Base-by-base conservation (phyloP, 257 asterid genomes). In the Przewalskia tangutica region DNA sequence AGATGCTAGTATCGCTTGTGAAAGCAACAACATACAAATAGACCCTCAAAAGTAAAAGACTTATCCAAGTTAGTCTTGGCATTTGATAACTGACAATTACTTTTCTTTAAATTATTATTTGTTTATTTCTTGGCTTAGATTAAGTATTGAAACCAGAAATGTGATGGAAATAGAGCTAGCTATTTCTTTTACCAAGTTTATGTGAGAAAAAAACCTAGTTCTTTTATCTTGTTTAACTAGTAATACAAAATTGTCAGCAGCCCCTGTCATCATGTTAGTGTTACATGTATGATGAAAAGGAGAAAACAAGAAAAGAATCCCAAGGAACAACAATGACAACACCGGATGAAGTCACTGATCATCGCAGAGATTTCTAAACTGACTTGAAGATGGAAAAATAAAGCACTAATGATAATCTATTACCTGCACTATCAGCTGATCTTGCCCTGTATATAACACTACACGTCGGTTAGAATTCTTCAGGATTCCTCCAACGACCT, bases 251-350 rank as follows among this genome's bases (percentile, higher is more conserved):
- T 59, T 78, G 77, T 82, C 58, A 38, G 73, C 86, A 79, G 81
- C 88, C 68, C 56, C 77, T 60, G 82, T 86, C 84, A 71, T 82
- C 78, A 83, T 64, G 67, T 81, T 84, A 86, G 66, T 83, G 54
- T 50, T 13, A 38, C 85, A 81, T 48, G 80, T 67, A 64, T 80
- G 84, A n/a, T 42, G 20, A 80, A 56, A 75, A 20, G 68, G 8
- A 27, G 32, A 86, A 84, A 46, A 40, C 54, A 23, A 71, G 16
- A 80, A 86, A 46, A 27, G 54, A 84, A 62, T 62, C 18, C 54
- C 62, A 48, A 54, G 38, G 32, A 27, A 27, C 32, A 65, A 51
- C 46, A 14, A 50, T 51, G 77, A 65, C 78, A 81, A 66, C 56
- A 53, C 51, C 42, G 53, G 77, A 53, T 34, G 42, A 36, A 51